phyloP scores from a whole-genome alignment of 257 asterid genomes.

The Scutellaria minor region DNA sequence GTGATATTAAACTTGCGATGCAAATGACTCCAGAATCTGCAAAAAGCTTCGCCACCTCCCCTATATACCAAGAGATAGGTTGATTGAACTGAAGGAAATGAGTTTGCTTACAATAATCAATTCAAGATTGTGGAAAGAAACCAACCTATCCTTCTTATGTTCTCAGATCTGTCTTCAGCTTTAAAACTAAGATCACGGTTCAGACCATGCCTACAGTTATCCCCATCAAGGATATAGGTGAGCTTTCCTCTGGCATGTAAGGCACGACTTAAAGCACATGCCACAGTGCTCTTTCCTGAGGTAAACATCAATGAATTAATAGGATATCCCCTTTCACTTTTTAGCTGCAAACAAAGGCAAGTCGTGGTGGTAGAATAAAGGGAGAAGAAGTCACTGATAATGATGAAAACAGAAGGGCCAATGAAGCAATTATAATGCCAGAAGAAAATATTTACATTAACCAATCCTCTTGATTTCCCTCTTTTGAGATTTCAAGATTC shows the following conservation, averaged over 20 bases:
- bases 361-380: neutral
- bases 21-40: slow-evolving; percentile 97
- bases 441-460: neutral
- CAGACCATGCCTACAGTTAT: slow-evolving; percentile 96
- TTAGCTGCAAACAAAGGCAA: neutral
- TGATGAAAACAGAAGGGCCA: slow-evolving; percentile 3
- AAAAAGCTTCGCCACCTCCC: slow-evolving; percentile 98
- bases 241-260: slow-evolving; percentile 93
- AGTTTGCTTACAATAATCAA: slow-evolving; percentile 27
- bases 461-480: slow-evolving; percentile 11
- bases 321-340: slow-evolving; percentile 1
- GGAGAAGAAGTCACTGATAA: neutral
- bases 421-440: slow-evolving; percentile 17
- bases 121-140: slow-evolving; percentile 42
- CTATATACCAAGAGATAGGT: slow-evolving; percentile 43
- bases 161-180: slow-evolving; percentile 96
- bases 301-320: slow-evolving; percentile 32
- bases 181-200: slow-evolving; percentile 83
- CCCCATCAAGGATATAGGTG: slow-evolving; percentile 93
- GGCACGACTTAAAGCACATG: slow-evolving; percentile 80
- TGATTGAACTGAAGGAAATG: slow-evolving; percentile 1
- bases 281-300: slow-evolving; percentile 96
- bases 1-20: slow-evolving; percentile 97
- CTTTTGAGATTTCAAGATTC: neutral
- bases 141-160: slow-evolving; percentile 91